Evolutionary conservation across 768 basidiomycete species (phyloP).

Genomic region (Tylopilus plumbeoviolaceoides): DNA sequence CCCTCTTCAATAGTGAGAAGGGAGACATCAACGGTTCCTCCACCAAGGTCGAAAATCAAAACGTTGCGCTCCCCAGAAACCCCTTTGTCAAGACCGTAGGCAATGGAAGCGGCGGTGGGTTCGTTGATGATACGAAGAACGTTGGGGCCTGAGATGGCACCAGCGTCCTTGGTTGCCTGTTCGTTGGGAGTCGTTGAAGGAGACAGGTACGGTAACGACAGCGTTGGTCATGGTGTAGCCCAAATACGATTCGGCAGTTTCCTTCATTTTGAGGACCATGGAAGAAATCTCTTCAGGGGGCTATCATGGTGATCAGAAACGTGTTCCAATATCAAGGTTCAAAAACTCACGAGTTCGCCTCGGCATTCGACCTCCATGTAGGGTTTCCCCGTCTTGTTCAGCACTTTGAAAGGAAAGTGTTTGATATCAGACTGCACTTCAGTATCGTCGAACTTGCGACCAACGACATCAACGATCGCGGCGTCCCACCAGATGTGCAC

Average conservation of each 20-base stretch:
- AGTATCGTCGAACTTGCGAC: conserved; percentile 83
- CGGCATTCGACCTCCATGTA: conserved; percentile 85
- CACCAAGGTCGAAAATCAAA: conserved; percentile 97
- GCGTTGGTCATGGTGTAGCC: conserved; percentile 82
- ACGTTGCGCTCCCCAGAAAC: conserved; percentile 88
- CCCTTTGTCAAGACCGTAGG: conserved; percentile 97
- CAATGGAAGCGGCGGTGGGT: conserved; percentile 96
- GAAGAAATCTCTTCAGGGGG: conserved; percentile 97
- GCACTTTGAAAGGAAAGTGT: conserved; percentile 93
- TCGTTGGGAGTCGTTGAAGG: conserved; percentile 99
- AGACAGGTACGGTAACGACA: conserved; percentile 94
- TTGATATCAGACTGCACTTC: conserved; percentile 83
- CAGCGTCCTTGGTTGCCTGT: conserved; percentile 97
- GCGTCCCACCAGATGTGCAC: neutral
- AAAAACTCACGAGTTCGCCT: conserved; percentile 81
- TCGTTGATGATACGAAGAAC: conserved; percentile 99
- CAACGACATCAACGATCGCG: conserved; percentile 27
- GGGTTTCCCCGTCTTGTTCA: conserved; percentile 85
- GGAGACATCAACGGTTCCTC: conserved; percentile 98
- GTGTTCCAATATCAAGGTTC: too few relatives aligned
- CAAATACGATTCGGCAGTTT: conserved; percentile 94
- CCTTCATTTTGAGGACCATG: conserved; percentile 99
- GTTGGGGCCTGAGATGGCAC: conserved; percentile 88
- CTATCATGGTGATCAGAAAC: conserved; percentile 34
- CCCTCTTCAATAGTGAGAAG: conserved; percentile 62